Evolutionary conservation across 768 basidiomycete genomes (phyloP).

Genomic region (Leccinum subgranulosum): DNA sequence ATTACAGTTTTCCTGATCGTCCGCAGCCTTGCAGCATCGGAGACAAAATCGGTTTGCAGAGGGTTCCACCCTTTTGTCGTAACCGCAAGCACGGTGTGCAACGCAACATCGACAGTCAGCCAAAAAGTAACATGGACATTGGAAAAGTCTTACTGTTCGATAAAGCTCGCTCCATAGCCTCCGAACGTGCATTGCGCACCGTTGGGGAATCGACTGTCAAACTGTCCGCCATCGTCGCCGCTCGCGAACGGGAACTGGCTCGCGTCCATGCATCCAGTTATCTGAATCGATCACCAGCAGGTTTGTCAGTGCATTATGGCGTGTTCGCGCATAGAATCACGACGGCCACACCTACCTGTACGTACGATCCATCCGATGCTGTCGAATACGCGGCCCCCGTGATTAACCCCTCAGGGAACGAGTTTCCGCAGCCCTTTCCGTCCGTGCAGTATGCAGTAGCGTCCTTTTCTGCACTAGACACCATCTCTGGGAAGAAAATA

Average conservation of each 20-base stretch:
- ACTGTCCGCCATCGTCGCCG: conserved; percentile 45
- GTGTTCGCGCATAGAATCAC: background rate
- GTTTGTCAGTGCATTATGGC: background rate
- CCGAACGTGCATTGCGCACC: conserved; percentile 54
- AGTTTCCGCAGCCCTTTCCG: conserved; percentile 25
- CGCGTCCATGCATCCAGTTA: conserved; percentile 39
- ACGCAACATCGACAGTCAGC: background rate
- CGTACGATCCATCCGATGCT: conserved; percentile 37
- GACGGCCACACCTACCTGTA: conserved; percentile 31
- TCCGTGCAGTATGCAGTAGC: conserved; percentile 37
- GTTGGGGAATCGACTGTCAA: conserved; percentile 49
- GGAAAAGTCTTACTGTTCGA: conserved; percentile 39
- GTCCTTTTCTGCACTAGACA: conserved; percentile 39
- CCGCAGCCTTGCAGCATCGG: conserved; percentile 40
- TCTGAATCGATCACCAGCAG: conserved; percentile 16
- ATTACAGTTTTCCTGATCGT: conserved; percentile 49
- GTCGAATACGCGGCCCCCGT: conserved; percentile 32
- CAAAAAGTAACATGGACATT: background rate
- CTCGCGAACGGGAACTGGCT: conserved; percentile 31
- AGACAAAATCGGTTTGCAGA: conserved; percentile 45
- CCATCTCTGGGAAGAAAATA: conserved; percentile 27
- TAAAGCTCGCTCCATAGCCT: conserved; percentile 50
- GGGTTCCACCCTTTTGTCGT: conserved; percentile 41
- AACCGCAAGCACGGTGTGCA: background rate
- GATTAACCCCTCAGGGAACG: conserved; percentile 36